A percentile compares a stretch with the other conserved stretches of the same genome.
Evolutionary conservation across 345 rosid genomes (phyloP).

Genomic region (Reutealis trisperma): DNA sequence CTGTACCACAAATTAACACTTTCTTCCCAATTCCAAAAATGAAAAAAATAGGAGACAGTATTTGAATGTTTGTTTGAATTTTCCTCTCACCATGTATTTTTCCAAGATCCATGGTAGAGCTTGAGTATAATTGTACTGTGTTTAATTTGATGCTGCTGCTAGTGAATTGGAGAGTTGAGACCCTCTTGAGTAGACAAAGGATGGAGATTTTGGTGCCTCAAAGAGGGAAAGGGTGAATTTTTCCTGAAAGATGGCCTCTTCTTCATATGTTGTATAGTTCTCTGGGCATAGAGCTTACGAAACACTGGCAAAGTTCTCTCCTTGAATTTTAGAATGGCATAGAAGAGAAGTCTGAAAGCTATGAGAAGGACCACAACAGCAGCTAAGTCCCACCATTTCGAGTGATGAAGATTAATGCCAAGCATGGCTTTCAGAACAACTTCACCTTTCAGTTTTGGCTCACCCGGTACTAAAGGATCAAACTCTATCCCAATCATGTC

Average conservation of each 20-base stretch:
- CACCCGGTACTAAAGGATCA: constrained; percentile 62
- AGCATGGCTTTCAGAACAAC: constrained; percentile 49
- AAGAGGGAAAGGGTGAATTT: constrained; percentile 44
- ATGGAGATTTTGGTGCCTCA: constrained; percentile 61
- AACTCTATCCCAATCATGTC: constrained; percentile 78
- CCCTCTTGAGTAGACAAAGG: constrained; percentile 66
- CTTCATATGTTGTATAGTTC: constrained; percentile 56
- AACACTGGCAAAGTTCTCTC: constrained; percentile 67
- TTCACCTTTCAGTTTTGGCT: constrained; percentile 63
- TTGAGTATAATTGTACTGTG: not conserved
- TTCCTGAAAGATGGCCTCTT: constrained; percentile 78
- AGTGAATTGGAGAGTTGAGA: constrained; percentile 46
- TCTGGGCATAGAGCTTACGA: constrained; percentile 50
- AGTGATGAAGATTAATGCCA: constrained; percentile 46
- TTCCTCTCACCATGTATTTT: not conserved
- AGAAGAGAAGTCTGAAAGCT: constrained; percentile 67
- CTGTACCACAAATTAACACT: not conserved
- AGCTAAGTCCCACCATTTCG: constrained; percentile 91
- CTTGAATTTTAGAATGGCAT: constrained; percentile 61
- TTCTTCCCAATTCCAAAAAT: not conserved
- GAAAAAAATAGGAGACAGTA: not conserved
- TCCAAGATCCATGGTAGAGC: not conserved
- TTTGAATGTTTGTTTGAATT: not conserved
- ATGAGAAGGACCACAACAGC: constrained; percentile 54
- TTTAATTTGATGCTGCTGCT: constrained; percentile 9